Base-by-base conservation (phyloP, 108 stramenopile species). In the Fragilaria crotonensis region DNA sequence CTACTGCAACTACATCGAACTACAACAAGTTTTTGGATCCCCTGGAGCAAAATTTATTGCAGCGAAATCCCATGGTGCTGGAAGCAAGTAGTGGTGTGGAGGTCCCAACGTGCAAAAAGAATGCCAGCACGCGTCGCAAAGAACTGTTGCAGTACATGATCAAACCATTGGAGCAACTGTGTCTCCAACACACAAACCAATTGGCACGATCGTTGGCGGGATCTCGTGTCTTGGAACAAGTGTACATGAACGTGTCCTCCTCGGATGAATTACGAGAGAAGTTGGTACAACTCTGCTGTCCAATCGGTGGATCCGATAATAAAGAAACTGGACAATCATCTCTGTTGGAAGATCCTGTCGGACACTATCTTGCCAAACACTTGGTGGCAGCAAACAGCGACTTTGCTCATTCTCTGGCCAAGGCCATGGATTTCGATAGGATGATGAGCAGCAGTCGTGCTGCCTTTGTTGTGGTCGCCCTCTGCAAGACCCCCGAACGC, bases 11-110 rank as follows among this genome's bases (percentile, higher is more conserved):
- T n/a, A n/a, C n/a, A n/a, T n/a, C n/a, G n/a, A n/a, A n/a, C n/a
- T n/a, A n/a, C n/a, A n/a, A n/a, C n/a, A 92, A 89, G 54, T 73
- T 86, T 56, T 76, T 97, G 32, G 94, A 97, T 68, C 96, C 96
- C 0, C 87, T 84, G 57, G 96, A 97, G 59, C 61, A 69, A 5
- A 60, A 84, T 19, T 62, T 94, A 19, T 76, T 97, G 22, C 71
- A 81, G 51, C 73, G 61, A 14, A 67, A 83, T 60, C 79, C 72
- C 22, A 77, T 45, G 4, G 70, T 77, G 21, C 32, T 48, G 31
- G 80, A 75, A 47, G 81, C 71, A 17, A n/a, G n/a, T n/a, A n/a
- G n/a, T n/a, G 84, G 77, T 2, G 48, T 65, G 48, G 65, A 70
- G 28, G 84, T 86, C 14, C 80, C 86, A 3, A 90, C 95, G 2